Base-by-base conservation (phyloP, 225 moss, liverwort and hornwort genomes). In the Asterella californica region DNA sequence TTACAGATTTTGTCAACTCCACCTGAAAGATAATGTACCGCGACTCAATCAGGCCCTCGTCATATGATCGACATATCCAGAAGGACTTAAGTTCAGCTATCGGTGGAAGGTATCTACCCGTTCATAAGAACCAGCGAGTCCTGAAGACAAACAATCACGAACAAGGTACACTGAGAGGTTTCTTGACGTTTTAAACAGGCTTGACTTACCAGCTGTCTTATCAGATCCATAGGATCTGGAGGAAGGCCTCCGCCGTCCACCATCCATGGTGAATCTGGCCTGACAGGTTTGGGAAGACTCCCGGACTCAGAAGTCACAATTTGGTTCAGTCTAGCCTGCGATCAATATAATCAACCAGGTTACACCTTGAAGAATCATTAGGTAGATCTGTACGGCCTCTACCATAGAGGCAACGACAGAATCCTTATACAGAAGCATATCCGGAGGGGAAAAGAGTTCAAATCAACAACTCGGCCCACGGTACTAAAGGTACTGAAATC, bases 161-260 rank as follows among this genome's bases (percentile, higher is more conserved):
- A 36, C 48, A 48, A 46, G 48, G 0, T 71, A 71, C 24, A 71
- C 15, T 25, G 4, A 1, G 24, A 47, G 27, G 38, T 71, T 48
- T 71, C 46, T 46, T 25, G n/a, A 19, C 14, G 25, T 47, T 45
- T 15, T 14, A 15, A 72, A 29, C 19, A 72, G 15, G 12, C 7
- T 67, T 75, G 53, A 81, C 86, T 73, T 76, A 99, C 99, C 87
- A 99, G 86, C 83, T 89, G 91, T 86, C 88, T 89, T 73, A 99
- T 93, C 74, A 99, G 81, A 74, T 81, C 83, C 84, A 92, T 82
- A 17, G 94, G 93, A 52, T 93, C 91, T 34, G 87, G 86, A 76
- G 97, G 97, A 90, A 99, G 88, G 62, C 97, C 94, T 80, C 91
- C 97, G 55, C 89, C 97, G 81, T 99, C 94, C 38, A 89, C 88